phyloP scores from a whole-genome alignment of 2,329 filamentous ascomycete genomes.

The Talaromyces marneffei region DNA sequence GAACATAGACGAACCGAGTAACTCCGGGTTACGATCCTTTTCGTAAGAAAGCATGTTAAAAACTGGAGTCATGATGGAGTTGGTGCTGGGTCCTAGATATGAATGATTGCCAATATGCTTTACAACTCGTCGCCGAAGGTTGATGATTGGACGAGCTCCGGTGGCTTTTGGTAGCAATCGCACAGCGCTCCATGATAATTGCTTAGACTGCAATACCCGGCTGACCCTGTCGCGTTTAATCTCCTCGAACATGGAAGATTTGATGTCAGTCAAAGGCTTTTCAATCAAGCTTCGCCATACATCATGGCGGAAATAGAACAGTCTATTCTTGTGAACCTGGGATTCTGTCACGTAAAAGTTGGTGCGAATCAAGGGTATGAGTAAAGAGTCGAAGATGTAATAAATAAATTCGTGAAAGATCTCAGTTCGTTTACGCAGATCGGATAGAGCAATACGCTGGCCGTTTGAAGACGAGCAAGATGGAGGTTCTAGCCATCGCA shows the following conservation, averaged over 20 bases:
- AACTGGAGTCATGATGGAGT: slow-evolving; percentile 64
- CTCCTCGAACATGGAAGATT: slow-evolving; percentile 70
- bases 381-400: slow-evolving; percentile 83
- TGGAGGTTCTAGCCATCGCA: slow-evolving; percentile 67
- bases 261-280: slow-evolving; percentile 63
- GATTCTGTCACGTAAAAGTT: slow-evolving; percentile 97
- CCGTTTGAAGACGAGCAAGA: slow-evolving; percentile 26
- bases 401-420: slow-evolving; percentile 82
- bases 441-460: slow-evolving; percentile 61
- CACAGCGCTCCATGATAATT: slow-evolving; percentile 70
- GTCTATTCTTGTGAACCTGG: slow-evolving; percentile 66
- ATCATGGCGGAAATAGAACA: slow-evolving; percentile 95
- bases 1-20: slow-evolving; percentile 73
- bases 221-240: slow-evolving; percentile 55
- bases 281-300: slow-evolving; percentile 74
- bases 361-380: slow-evolving; percentile 77
- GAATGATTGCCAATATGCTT: slow-evolving; percentile 43
- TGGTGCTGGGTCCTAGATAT: slow-evolving; percentile 59
- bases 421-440: slow-evolving; percentile 69
- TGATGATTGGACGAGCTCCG: slow-evolving; percentile 79
- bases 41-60: slow-evolving; percentile 74
- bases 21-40: slow-evolving; percentile 53
- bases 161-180: slow-evolving; percentile 74
- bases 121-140: slow-evolving; percentile 63
- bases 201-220: slow-evolving; percentile 54